Evolutionary conservation across 2,329 filamentous ascomycete genomes (phyloP).

Genomic region (Cladosporium oxysporum): DNA sequence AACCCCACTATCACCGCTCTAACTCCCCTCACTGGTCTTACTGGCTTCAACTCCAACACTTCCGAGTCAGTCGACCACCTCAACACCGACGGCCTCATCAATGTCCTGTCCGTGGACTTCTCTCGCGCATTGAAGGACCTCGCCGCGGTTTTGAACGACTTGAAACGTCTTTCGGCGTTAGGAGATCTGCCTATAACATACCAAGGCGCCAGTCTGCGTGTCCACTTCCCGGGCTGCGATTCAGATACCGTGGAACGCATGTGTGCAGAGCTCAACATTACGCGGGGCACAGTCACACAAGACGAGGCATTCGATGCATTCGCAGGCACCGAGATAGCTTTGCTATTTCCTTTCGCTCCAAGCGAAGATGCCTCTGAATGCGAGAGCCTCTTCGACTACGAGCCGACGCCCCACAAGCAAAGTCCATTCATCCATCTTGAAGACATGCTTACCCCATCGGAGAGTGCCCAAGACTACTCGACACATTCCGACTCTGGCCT

Average conservation of each 20-base stretch:
- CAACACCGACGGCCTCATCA: conserved; percentile 80
- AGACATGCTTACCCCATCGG: conserved; percentile 53
- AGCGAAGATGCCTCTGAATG: conserved; percentile 48
- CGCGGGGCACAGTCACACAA: conserved; percentile 75
- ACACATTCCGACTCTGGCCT: conserved; percentile 36
- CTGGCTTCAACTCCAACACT: conserved; percentile 49
- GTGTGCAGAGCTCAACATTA: conserved; percentile 83
- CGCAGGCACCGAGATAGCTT: conserved; percentile 69
- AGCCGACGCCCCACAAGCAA: conserved; percentile 31
- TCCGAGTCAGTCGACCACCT: conserved; percentile 59
- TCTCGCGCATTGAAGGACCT: conserved; percentile 82
- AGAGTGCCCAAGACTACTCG: conserved; percentile 38
- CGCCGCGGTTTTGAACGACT: conserved; percentile 74
- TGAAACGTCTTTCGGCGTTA: conserved; percentile 72
- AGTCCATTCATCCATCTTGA: conserved; percentile 53
- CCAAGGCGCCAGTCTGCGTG: conserved; percentile 68
- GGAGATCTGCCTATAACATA: conserved; percentile 83
- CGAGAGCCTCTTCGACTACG: conserved; percentile 48
- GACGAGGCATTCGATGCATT: conserved; percentile 73
- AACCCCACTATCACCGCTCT: conserved; percentile 89
- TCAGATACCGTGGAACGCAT: conserved; percentile 76
- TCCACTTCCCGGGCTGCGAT: conserved; percentile 91
- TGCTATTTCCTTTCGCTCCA: conserved; percentile 85
- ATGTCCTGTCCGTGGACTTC: conserved; percentile 85
- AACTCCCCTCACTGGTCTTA: conserved; percentile 65